A percentile compares a stretch with the other conserved stretches of the same genome.
Evolutionary conservation across 2,329 filamentous ascomycete species (phyloP).

Genomic region (Cytospora piceicola): DNA sequence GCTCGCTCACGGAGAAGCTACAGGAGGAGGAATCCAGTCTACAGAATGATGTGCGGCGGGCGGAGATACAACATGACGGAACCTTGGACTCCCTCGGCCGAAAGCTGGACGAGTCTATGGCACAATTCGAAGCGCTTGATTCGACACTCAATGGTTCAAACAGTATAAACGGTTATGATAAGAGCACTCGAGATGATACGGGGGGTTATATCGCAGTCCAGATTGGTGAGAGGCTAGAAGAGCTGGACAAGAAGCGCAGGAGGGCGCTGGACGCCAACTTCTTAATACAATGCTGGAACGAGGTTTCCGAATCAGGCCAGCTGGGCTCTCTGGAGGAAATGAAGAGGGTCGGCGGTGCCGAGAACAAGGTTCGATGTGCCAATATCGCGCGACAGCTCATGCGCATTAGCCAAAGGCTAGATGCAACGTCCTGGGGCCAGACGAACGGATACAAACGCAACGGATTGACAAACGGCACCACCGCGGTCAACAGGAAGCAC

Average conservation of each 20-base stretch:
- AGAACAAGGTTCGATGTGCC: slow-evolving; percentile 92
- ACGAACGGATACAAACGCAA: slow-evolving; percentile 58
- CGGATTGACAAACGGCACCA: slow-evolving; percentile 54
- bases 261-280: slow-evolving; percentile 93
- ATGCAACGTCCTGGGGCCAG: slow-evolving; percentile 73
- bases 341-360: slow-evolving; percentile 78
- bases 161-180: slow-evolving; percentile 47
- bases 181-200: slow-evolving; percentile 54
- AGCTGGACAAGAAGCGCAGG: slow-evolving; percentile 88
- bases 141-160: slow-evolving; percentile 72
- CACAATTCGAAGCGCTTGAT: slow-evolving; percentile 89
- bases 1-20: slow-evolving; percentile 76
- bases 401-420: slow-evolving; percentile 89
- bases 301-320: slow-evolving; percentile 88
- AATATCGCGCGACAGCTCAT: slow-evolving; percentile 92
- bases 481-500: slow-evolving; percentile 51
- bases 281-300: slow-evolving; percentile 93
- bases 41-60: slow-evolving; percentile 83
- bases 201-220: slow-evolving; percentile 91
- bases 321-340: slow-evolving; percentile 88
- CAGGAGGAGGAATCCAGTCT: slow-evolving; percentile 91
- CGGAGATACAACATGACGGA: slow-evolving; percentile 88
- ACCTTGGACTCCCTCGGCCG: slow-evolving; percentile 85
- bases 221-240: slow-evolving; percentile 91
- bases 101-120: slow-evolving; percentile 90